Evolutionary conservation across 2,329 filamentous ascomycete genomes (phyloP), one percentile per base, ranked within the genome.

Genomic region (Fusarium pilosicola): DNA sequence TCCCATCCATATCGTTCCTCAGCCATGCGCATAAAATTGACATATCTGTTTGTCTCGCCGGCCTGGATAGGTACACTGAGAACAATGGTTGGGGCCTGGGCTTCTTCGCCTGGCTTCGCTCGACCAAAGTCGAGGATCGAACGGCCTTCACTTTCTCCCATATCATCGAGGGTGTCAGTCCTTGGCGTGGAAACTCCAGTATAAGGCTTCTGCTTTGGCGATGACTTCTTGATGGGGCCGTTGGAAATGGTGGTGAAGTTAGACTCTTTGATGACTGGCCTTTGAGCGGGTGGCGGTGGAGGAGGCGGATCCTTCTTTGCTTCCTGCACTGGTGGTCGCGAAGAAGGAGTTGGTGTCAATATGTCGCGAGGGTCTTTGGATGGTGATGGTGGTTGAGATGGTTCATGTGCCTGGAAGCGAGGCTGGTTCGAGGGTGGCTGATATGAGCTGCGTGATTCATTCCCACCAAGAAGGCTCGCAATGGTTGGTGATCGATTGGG

Each of bases 1-100:
- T 97, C 95, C 87, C 96, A 97, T 30, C 96, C 96, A 81, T 98
- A 98, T 71, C 92, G 93, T 73, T 97, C 95, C 82, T 97, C 94
- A 17, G 97, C 96, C 83, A 98, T 88, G 49, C 94, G 94, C 78
- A 96, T 95, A 74, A 98, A 98, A 81, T 98, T 98, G 83, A 99
- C 91, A 70, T 97, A 96, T 75, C 96, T 94, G 81, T 97, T 97
- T 41, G 90, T 92, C 76, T 94, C 91, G 45, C 94, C 94, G 10
- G 77, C 74, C 65, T 92, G 89, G 44, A 99, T 88, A 1, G 93
- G 91, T 65, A 99, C 92, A 62, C 93, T 91, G 24, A 99, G 88
- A 60, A 97, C 89, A 71, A 99, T 97, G 9, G 91, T 97, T 45
- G 91, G 95, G 6, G 89, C 89, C 65, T 86, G 82, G 6, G 85